phyloP scores from a whole-genome alignment of 305 asterid genomes.

The Plantago coronopus region DNA sequence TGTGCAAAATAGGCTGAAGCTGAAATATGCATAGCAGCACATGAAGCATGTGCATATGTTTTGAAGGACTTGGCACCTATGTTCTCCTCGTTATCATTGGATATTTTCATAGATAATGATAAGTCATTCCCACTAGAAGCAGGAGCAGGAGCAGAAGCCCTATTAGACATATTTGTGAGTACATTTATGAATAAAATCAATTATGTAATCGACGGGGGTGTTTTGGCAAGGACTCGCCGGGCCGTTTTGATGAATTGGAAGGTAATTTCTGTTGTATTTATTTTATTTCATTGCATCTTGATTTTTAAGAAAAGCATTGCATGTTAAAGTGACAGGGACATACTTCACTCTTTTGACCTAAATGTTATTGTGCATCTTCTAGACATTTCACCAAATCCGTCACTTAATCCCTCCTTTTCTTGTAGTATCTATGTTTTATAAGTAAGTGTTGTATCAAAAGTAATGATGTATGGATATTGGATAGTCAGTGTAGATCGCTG shows the following conservation, averaged over 20 bases:
- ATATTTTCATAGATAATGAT: slow-evolving; percentile 35
- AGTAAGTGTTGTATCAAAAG: no score
- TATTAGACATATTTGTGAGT: slow-evolving; percentile 53
- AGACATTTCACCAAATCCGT: no score
- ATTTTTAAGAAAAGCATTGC: no score
- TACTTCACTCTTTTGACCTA: no score
- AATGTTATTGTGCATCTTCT: no score
- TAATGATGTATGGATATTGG: no score
- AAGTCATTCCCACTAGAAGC: slow-evolving; percentile 34
- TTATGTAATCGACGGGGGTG: slow-evolving; percentile 55
- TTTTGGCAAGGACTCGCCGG: slow-evolving; percentile 64
- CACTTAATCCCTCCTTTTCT: no score
- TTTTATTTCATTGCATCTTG: slow-evolving; percentile 21
- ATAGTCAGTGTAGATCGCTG: no score
- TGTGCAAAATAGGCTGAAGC: slow-evolving; percentile 60
- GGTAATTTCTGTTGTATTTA: slow-evolving; percentile 38
- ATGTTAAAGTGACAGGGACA: no score
- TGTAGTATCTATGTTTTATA: no score
- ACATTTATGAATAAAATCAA: slow-evolving; percentile 57
- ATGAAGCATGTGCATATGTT: slow-evolving; percentile 68
- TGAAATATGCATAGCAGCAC: slow-evolving; percentile 71
- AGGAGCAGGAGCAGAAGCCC: slow-evolving; percentile 39
- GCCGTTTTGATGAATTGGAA: slow-evolving; percentile 85
- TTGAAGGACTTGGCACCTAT: slow-evolving; percentile 48
- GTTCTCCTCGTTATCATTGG: slow-evolving; percentile 48